These are phyloP conservation scores for Coemansia sp. DNA, from an alignment of 371 early-diverging fungal genomes.

Conservation along the genomic window DNA sequence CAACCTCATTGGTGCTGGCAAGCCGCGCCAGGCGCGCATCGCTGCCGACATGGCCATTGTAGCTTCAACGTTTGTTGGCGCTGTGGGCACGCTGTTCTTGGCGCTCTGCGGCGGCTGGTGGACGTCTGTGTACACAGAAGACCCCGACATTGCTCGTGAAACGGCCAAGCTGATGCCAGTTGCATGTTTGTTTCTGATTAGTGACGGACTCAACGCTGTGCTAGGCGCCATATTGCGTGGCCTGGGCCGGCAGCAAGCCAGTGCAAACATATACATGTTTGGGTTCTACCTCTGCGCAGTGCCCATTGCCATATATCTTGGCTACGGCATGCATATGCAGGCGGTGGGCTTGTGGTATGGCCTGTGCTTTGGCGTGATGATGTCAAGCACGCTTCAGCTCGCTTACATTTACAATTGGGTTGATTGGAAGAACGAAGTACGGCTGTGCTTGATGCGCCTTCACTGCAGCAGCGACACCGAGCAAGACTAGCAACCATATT, in stretches of 20 bases:
- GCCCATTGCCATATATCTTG: conserved; percentile 61
- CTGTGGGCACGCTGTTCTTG: conserved; percentile 37
- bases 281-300: conserved; percentile 63
- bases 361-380: conserved; percentile 43
- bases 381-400: conserved; percentile 8
- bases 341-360: conserved; percentile 72
- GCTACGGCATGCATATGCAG: conserved; percentile 56
- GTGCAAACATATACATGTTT: conserved; percentile 64
- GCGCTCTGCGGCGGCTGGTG: conserved; percentile 31
- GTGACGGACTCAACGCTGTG: conserved; percentile 62
- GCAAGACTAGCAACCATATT: background rate
- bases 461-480: background rate
- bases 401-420: conserved; percentile 12
- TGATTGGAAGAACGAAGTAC: conserved; percentile 35
- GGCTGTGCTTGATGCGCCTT: conserved; percentile 20
- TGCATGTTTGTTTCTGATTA: conserved; percentile 72
- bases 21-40: conserved; percentile 52
- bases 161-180: conserved; percentile 71
- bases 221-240: conserved; percentile 73
- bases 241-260: conserved; percentile 65
- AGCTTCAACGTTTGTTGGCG: background rate
- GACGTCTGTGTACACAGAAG: conserved; percentile 65
- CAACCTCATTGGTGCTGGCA: conserved; percentile 62
- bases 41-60: conserved; percentile 44
- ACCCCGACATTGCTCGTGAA: conserved; percentile 65